phyloP scores from a whole-genome alignment of 2,329 filamentous ascomycete species.

The Tolypocladium tropicale region DNA sequence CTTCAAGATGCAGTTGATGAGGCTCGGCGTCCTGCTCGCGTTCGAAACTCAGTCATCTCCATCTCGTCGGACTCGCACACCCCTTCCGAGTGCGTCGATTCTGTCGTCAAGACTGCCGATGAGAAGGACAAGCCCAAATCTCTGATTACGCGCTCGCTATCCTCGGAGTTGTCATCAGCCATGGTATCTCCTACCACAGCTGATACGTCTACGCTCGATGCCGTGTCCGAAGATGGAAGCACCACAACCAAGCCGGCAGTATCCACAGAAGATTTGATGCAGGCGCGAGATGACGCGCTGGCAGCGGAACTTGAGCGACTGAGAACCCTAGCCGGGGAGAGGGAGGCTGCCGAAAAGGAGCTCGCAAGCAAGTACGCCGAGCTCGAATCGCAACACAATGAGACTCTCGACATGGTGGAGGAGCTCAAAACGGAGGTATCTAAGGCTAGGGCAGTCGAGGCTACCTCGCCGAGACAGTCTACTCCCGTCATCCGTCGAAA shows the following conservation, averaged over 20 bases:
- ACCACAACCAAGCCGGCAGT: slow-evolving; percentile 32
- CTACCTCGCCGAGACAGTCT: slow-evolving; percentile 51
- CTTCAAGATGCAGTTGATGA: slow-evolving; percentile 81
- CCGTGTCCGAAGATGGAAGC: slow-evolving; percentile 26
- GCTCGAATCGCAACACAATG: slow-evolving; percentile 71
- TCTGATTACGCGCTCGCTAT: slow-evolving; percentile 76
- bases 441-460: slow-evolving; percentile 56
- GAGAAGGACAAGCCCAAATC: slow-evolving; percentile 56
- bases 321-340: slow-evolving; percentile 60
- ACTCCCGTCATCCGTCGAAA: slow-evolving; percentile 82
- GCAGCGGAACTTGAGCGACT: slow-evolving; percentile 61
- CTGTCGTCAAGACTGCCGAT: slow-evolving; percentile 60
- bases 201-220: slow-evolving; percentile 51
- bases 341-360: slow-evolving; percentile 62
- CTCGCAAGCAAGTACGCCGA: slow-evolving; percentile 73
- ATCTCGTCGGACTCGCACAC: slow-evolving; percentile 36
- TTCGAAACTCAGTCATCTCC: slow-evolving; percentile 47
- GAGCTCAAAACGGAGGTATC: slow-evolving; percentile 81
- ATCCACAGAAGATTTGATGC: slow-evolving; percentile 27
- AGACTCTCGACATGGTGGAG: slow-evolving; percentile 77
- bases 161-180: slow-evolving; percentile 84
- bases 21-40: slow-evolving; percentile 49
- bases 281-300: slow-evolving; percentile 32
- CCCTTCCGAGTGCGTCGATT: slow-evolving; percentile 76
- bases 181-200: slow-evolving; percentile 61